phyloP scores from a whole-genome alignment of 441 rosid genomes.

The Bocquillonia castaneifolia region DNA sequence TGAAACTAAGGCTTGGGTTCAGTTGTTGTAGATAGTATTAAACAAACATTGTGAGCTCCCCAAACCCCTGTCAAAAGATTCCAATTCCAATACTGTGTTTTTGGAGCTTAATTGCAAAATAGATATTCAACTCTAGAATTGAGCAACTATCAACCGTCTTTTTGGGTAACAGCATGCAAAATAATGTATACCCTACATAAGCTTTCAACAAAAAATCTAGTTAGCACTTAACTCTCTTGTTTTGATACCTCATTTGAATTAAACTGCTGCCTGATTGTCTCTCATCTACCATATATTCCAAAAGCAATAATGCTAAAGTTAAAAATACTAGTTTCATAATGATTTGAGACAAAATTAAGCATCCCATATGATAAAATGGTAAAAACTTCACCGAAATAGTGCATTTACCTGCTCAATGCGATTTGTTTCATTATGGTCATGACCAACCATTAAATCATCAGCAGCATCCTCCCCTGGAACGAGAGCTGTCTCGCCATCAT shows the following conservation, averaged over 20 bases:
- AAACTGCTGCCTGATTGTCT: not conserved
- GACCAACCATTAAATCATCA: constrained; percentile 41
- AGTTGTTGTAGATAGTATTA: not conserved
- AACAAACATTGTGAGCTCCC: not conserved
- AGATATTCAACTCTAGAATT: not conserved
- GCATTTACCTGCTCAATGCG: constrained; percentile 45
- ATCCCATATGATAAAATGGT: not conserved
- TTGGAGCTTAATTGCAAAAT: not conserved
- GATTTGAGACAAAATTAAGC: not conserved
- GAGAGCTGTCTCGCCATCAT: constrained; percentile 46
- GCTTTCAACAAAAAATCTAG: not conserved
- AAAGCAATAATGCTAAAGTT: not conserved
- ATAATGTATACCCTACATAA: not conserved
- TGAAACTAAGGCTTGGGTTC: not conserved
- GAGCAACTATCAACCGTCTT: no score
- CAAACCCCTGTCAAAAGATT: not conserved
- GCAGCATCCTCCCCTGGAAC: constrained; percentile 59
- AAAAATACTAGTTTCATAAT: not conserved
- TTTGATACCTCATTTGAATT: not conserved
- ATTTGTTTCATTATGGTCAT: constrained; percentile 29
- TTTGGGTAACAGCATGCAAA: no score
- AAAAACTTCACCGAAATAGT: constrained; percentile 9
- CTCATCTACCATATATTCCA: not conserved
- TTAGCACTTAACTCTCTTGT: not conserved
- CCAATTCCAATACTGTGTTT: not conserved